These are phyloP conservation scores for Phytophthora fragariae DNA, from an alignment of 352 stramenopile genomes.

Conservation along the genomic window DNA sequence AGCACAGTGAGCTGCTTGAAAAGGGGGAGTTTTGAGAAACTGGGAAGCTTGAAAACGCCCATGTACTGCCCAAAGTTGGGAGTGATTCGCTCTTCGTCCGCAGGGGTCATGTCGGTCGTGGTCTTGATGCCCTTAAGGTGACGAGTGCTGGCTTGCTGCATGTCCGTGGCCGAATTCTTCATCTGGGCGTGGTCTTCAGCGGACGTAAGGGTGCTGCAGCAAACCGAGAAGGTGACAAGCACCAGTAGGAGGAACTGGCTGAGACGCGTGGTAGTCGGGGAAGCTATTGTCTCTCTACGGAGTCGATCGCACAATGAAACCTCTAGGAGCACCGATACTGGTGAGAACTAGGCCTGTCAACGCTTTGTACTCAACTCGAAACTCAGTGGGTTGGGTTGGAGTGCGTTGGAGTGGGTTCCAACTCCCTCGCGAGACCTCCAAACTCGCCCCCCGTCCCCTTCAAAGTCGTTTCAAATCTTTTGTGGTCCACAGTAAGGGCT, in stretches of 20 bases:
- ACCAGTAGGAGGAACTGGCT: conserved; percentile 9
- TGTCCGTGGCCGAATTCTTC: background rate
- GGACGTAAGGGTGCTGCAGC: background rate
- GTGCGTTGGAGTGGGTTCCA: too few species aligned
- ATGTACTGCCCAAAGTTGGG: background rate
- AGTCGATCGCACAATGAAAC: background rate
- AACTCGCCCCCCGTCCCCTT: too few species aligned
- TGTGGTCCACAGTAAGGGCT: too few species aligned
- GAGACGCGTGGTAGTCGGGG: conserved; percentile 4
- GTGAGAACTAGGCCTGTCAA: too few species aligned
- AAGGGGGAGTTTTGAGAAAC: background rate
- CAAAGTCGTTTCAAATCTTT: too few species aligned
- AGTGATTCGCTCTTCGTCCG: conserved; percentile 7
- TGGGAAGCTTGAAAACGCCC: conserved; percentile 1
- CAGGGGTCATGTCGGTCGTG: background rate
- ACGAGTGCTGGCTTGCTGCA: background rate
- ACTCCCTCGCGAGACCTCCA: too few species aligned
- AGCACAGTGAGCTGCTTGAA: background rate
- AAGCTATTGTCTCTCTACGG: background rate
- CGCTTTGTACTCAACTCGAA: too few species aligned
- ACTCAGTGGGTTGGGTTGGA: too few species aligned
- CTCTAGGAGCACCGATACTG: too few species aligned
- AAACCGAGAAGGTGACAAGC: conserved; percentile 5
- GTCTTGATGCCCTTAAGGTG: conserved; percentile 15
- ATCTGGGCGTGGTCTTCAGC: background rate